Conservation (phyloP, 331 rosid genomes). For the Quercus lobata region DNA sequence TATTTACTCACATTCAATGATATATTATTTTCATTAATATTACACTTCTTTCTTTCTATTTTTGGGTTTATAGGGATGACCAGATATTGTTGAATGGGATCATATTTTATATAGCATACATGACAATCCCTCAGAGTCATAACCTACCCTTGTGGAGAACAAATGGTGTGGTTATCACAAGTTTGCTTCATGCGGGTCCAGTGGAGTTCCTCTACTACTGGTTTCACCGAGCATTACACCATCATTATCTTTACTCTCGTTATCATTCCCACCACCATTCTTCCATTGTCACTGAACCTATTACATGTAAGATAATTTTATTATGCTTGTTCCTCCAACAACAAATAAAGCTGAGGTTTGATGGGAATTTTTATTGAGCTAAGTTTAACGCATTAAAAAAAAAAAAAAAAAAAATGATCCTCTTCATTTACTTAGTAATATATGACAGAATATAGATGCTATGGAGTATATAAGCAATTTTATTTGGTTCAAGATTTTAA, state of each 20-base stretch:
- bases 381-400: no score
- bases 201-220: slow-evolving; percentile 75
- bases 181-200: slow-evolving; percentile 49
- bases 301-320: slow-evolving; percentile 41
- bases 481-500: no score
- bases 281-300: slow-evolving; percentile 74
- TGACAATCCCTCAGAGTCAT: not conserved
- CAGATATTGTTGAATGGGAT: slow-evolving; percentile 50
- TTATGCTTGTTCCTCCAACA: not conserved
- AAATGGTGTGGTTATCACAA: slow-evolving; percentile 38
- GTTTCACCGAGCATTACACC: slow-evolving; percentile 27
- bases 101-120: slow-evolving; percentile 11
- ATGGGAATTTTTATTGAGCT: no score
- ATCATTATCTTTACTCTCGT: slow-evolving; percentile 64
- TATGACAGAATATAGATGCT: no score
- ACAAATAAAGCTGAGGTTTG: not conserved
- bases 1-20: no score
- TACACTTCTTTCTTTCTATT: no score
- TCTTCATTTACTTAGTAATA: no score
- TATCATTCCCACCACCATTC: slow-evolving; percentile 88
- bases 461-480: no score
- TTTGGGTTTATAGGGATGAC: no score
- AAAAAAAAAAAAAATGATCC: no score
- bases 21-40: no score
- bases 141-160: slow-evolving; percentile 48